A percentile compares a stretch with the other conserved stretches of the same genome.
These are phyloP conservation scores for Clavaria fumosa DNA, from an alignment of 768 basidiomycete species.

Conservation along the genomic window DNA sequence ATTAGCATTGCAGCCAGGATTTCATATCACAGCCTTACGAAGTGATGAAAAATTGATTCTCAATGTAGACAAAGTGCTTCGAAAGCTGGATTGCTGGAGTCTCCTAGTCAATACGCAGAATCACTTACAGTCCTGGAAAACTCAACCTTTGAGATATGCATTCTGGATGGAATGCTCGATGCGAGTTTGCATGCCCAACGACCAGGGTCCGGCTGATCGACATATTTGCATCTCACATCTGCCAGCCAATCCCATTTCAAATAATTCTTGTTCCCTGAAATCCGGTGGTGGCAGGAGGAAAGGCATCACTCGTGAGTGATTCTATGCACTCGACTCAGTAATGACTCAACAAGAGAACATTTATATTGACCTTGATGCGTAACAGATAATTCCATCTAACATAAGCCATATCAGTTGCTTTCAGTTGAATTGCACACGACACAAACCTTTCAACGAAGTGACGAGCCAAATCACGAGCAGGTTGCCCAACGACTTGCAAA, in stretches of 20 bases:
- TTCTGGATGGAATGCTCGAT: conserved; percentile 90
- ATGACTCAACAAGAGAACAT: not conserved
- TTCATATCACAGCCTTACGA: conserved; percentile 39
- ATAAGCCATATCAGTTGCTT: conserved; percentile 4
- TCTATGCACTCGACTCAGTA: conserved; percentile 35
- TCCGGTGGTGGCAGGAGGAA: conserved; percentile 90
- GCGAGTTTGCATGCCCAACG: conserved; percentile 72
- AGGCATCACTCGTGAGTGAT: conserved; percentile 84
- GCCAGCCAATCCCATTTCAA: conserved; percentile 70
- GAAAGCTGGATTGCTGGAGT: conserved; percentile 72
- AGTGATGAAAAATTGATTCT: conserved; percentile 86
- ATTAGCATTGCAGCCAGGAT: not conserved
- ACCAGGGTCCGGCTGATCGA: conserved; percentile 92
- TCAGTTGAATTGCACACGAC: not conserved
- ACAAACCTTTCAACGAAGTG: conserved; percentile 84
- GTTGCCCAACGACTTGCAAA: conserved; percentile 91
- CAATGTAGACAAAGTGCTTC: conserved; percentile 97
- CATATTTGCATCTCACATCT: conserved; percentile 97
- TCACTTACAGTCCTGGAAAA: not conserved
- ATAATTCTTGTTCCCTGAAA: conserved; percentile 68
- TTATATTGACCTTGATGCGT: conserved; percentile 63
- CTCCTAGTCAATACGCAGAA: not conserved
- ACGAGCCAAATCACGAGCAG: conserved; percentile 83
- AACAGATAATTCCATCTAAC: conserved; percentile 89
- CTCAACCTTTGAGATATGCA: conserved; percentile 75